A percentile compares a stretch with the other conserved stretches of the same genome.
Evolutionary conservation across 2,329 filamentous ascomycete species (phyloP).

Genomic region (Pseudogymnoascus sp.): DNA sequence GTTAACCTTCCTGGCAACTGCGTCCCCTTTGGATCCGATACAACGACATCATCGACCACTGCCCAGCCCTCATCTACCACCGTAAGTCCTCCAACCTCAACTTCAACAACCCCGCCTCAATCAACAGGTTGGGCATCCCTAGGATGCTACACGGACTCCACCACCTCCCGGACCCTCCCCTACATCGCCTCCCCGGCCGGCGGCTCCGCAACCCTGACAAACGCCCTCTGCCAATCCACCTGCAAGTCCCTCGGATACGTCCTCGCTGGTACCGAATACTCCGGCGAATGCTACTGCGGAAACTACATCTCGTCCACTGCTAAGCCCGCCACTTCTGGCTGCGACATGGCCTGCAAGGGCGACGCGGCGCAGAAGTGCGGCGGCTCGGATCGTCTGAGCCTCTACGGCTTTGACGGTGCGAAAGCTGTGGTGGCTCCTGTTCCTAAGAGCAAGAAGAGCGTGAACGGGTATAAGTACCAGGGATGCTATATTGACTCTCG

Average conservation of each 20-base stretch:
- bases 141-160: slow-evolving; percentile 11
- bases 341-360: slow-evolving; percentile 15
- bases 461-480: neutral
- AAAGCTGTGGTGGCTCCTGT: neutral
- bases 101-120: neutral
- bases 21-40: slow-evolving; percentile 26
- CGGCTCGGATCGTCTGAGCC: slow-evolving; percentile 11
- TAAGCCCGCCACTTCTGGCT: slow-evolving; percentile 13
- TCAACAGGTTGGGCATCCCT: slow-evolving; percentile 8
- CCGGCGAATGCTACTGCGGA: slow-evolving; percentile 9
- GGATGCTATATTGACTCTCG: neutral
- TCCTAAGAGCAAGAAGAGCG: neutral
- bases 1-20: slow-evolving; percentile 39
- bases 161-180: slow-evolving; percentile 18
- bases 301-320: neutral
- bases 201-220: neutral
- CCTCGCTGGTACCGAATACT: slow-evolving; percentile 31
- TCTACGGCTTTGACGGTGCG: slow-evolving; percentile 3
- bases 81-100: slow-evolving; percentile 26
- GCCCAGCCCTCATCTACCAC: slow-evolving; percentile 1
- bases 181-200: neutral
- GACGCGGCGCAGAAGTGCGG: slow-evolving; percentile 15
- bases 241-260: slow-evolving; percentile 35
- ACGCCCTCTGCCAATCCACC: slow-evolving; percentile 41
- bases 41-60: slow-evolving; percentile 10